Evolutionary conservation across 31 red algal genomes (phyloP), one percentile per base, ranked within the genome.

Genomic region (Endocladia muricata): DNA sequence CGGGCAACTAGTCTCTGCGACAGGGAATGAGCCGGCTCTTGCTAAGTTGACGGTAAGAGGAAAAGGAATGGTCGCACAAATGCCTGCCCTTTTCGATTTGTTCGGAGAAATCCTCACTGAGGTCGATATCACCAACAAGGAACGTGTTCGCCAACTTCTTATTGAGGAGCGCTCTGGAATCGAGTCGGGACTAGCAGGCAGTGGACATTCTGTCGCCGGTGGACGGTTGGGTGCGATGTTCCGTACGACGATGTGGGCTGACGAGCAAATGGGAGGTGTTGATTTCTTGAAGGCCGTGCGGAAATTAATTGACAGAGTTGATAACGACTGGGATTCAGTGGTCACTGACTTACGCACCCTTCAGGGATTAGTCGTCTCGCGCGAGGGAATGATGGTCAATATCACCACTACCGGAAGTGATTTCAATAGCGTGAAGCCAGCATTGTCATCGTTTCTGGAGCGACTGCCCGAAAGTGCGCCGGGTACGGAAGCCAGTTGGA

Each of bases 261-360:
- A 90, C 63, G 96, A 99, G 62, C 82, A 95, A 70, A 85, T 99
- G 80, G 83, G 85, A 34, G 96, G 96, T 68, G 79, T 99, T 22
- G 81, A 81, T 41, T 99, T 92, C 69, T 61, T 99, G 35, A 78
- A 70, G 19, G 73, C 78, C 68, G 65, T 99, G 11, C 60, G 73
- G 1, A 65, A 78, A 29, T 70, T 99, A 7, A 77, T 89, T 22
- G 44, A 92, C 5, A 68, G 88, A 52, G 76, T 95, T 43, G 92
- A 99, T 43, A 74, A 60, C 23, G 85, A 95, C 55, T 99, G 96
- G 96, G 78, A 83, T n/a, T 83, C 80, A 9, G 90, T 99, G 6
- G 39, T 42, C 21, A 74, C 79, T 4, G 88, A 93, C 32, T 49
- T 99, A 44, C 57, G 70, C 47, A 79, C 75, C 13, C n/a, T 99